Conservation (phyloP, 1,139 yeast genomes). For the Hyphopichia fennica region DNA sequence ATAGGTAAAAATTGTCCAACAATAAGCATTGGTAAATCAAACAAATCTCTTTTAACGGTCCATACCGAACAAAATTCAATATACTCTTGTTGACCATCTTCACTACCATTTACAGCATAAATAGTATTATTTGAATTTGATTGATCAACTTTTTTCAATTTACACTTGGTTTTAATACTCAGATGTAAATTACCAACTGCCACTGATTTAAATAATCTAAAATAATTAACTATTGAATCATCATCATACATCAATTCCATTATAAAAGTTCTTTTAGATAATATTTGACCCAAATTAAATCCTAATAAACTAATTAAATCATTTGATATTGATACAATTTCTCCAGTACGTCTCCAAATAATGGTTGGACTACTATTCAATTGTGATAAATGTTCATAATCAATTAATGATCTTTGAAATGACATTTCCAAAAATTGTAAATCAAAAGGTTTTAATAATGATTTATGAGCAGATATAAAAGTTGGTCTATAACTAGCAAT, state of each 20-base stretch:
- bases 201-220: conserved; percentile 46
- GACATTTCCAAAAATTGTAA: conserved; percentile 65
- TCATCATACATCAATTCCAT: conserved; percentile 52
- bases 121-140: conserved; percentile 1
- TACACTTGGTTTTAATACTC: conserved; percentile 49
- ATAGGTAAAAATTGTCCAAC: conserved; percentile 49
- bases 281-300: conserved; percentile 44
- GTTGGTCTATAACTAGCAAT: conserved; percentile 74
- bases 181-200: conserved; percentile 53
- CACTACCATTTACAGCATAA: neutral
- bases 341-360: conserved; percentile 79
- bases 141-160: conserved; percentile 29
- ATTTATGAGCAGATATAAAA: conserved; percentile 70
- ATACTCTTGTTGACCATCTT: conserved; percentile 18
- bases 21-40: conserved; percentile 74
- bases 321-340: conserved; percentile 67
- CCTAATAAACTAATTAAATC: conserved; percentile 69
- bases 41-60: conserved; percentile 79
- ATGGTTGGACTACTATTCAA: conserved; percentile 66
- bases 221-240: conserved; percentile 45
- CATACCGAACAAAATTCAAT: conserved; percentile 59
- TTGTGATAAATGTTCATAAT: conserved; percentile 61
- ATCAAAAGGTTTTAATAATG: conserved; percentile 62
- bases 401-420: conserved; percentile 66
- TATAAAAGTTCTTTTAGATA: conserved; percentile 54